A percentile compares a stretch with the other conserved stretches of the same genome.
phyloP scores from a whole-genome alignment of 2,329 filamentous ascomycete genomes.

The Albophoma yamanashiensis region DNA sequence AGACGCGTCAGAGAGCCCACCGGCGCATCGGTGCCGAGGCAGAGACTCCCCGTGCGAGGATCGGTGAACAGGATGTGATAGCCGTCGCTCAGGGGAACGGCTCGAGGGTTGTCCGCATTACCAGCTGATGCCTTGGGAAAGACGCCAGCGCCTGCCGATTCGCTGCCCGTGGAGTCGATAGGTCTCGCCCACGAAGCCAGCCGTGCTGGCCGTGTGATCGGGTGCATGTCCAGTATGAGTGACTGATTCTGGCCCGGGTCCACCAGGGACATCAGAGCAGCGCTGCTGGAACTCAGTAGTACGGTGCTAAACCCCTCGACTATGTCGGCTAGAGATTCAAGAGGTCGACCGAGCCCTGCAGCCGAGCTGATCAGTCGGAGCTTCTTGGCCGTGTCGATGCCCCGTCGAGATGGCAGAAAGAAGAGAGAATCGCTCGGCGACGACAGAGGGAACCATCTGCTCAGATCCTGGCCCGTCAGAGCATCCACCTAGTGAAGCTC shows the following conservation, averaged over 20 bases:
- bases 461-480: slow-evolving; percentile 34
- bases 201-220: neutral
- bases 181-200: neutral
- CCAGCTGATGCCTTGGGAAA: slow-evolving; percentile 24
- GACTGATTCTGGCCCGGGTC: neutral
- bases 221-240: neutral
- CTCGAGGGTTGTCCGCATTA: slow-evolving; percentile 49
- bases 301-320: slow-evolving; percentile 13
- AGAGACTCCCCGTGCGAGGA: slow-evolving; percentile 42
- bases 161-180: neutral
- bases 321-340: slow-evolving; percentile 9
- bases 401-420: slow-evolving; percentile 46
- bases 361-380: slow-evolving; percentile 53
- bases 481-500: slow-evolving; percentile 50
- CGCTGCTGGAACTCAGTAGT: slow-evolving; percentile 9
- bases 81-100: slow-evolving; percentile 54
- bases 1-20: slow-evolving; percentile 39
- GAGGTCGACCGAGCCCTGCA: slow-evolving; percentile 20
- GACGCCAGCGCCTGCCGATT: neutral
- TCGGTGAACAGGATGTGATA: slow-evolving; percentile 56
- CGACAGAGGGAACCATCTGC: slow-evolving; percentile 43
- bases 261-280: slow-evolving; percentile 7
- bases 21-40: slow-evolving; percentile 50
- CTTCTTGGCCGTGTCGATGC: slow-evolving; percentile 39
- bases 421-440: slow-evolving; percentile 45